Evolutionary conservation across 2,329 filamentous ascomycete genomes (phyloP), one percentile per base, ranked within the genome.

Genomic region (Tympanopsis confertula): DNA sequence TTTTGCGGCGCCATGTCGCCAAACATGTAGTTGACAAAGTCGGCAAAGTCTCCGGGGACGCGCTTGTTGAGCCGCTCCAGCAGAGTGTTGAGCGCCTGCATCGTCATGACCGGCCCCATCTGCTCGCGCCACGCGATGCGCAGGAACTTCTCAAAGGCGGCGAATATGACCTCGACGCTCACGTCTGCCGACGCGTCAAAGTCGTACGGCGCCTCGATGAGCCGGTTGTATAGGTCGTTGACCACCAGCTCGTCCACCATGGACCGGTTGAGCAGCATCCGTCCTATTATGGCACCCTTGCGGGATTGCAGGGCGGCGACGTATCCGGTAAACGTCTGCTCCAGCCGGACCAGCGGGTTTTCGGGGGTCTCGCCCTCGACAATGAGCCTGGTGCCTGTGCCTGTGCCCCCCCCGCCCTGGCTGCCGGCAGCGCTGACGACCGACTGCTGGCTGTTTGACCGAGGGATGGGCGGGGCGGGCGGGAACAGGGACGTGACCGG

Each of bases 101-200:
- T 68, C 2, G 84, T 77, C 55, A 96, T 78, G 39, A 96, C 75
- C 3, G 85, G 77, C 0, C 89, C 89, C 68, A 95, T 87, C 48
- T 86, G 81, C 46, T 89, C 83, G 41, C 74, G 78, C 89, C 89
- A 96, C 12, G 85, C 87, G 44, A 87, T 80, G 41, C 78, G 78
- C 42, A 95, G 64, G 48, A 95, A 96, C 44, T 93, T 94, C 55
- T 95, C 88, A 54, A 95, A 96, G 0, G 88, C 83, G 18, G 84
- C 82, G 51, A 95, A 94, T 4, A 96, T 71, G 15, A 89, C 78
- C 50, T 95, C 87, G 5, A 89, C 77, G 3, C 79, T 73, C 5
- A 85, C 70, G 41, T 94, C 86, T 0, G 78, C 71, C 2, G 84
- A 77, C 5, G 78, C 66, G 38, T 93, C 82, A 44, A 84, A 71